Conservation (phyloP, 306 rosid genomes). For the Betula pendula region DNA sequence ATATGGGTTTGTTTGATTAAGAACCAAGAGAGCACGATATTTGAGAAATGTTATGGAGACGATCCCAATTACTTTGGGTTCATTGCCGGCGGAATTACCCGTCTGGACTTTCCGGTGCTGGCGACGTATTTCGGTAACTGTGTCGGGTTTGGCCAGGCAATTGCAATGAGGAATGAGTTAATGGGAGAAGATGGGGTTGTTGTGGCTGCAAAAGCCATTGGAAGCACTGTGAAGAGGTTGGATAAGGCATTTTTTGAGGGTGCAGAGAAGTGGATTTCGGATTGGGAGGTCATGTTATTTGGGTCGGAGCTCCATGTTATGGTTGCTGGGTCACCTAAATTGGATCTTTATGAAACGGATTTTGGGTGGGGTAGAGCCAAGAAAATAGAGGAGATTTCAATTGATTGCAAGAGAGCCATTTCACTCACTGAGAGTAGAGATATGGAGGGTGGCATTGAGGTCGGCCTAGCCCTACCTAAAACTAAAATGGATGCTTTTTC, state of each 20-base stretch:
- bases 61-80: constrained; percentile 45
- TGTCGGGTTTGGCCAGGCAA: constrained; percentile 42
- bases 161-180: constrained; percentile 21
- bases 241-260: constrained; percentile 32
- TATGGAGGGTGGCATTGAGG: constrained; percentile 46
- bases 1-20: constrained; percentile 49
- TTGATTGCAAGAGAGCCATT: constrained; percentile 38
- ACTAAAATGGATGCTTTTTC: constrained; percentile 44
- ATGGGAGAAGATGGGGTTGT: constrained; percentile 43
- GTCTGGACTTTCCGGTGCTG: constrained; percentile 32
- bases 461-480: constrained; percentile 39
- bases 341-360: constrained; percentile 50
- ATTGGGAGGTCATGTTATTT: constrained; percentile 36
- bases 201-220: constrained; percentile 42
- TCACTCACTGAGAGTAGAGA: constrained; percentile 43
- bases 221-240: constrained; percentile 37
- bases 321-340: constrained; percentile 50
- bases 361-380: constrained; percentile 53
- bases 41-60: background rate
- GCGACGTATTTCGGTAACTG: constrained; percentile 40
- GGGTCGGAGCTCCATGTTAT: constrained; percentile 41
- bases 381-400: constrained; percentile 49
- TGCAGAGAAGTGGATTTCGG: constrained; percentile 48
- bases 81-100: constrained; percentile 49
- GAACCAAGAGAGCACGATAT: constrained; percentile 16